Conservation (phyloP, 2,329 filamentous ascomycete genomes). For the Colletotrichum phormii region DNA sequence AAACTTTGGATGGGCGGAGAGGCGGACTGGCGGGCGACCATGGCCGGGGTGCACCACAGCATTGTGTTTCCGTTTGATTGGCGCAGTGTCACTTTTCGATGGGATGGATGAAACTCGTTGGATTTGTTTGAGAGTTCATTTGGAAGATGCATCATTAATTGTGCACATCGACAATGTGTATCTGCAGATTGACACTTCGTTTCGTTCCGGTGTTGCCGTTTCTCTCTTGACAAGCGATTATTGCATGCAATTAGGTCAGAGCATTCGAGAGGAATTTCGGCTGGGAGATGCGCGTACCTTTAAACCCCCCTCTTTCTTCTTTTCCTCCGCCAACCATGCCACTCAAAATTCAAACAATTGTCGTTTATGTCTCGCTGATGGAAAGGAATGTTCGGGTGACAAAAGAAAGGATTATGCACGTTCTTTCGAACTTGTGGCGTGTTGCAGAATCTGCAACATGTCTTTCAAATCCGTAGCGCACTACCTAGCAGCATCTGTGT, state of each 20-base stretch:
- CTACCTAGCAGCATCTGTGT: conserved; percentile 15
- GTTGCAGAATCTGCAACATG: conserved; percentile 36
- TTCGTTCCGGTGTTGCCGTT: background rate
- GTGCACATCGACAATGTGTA: background rate
- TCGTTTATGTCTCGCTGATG: conserved; percentile 5
- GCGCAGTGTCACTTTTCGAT: background rate
- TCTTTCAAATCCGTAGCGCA: conserved; percentile 22
- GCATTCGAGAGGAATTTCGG: conserved; percentile 7
- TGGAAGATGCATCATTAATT: background rate
- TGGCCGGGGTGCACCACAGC: background rate
- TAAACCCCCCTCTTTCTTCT: background rate
- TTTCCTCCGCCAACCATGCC: background rate
- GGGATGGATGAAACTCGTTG: conserved; percentile 18
- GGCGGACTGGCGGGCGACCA: background rate
- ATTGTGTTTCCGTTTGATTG: conserved; percentile 27
- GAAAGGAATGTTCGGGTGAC: background rate
- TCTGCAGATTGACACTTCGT: background rate
- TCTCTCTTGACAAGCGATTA: conserved; percentile 1
- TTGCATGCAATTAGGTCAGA: conserved; percentile 5
- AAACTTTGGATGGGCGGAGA: conserved; percentile 8
- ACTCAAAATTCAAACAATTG: background rate
- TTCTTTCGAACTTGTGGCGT: conserved; percentile 28
- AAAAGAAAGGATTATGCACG: conserved; percentile 24
- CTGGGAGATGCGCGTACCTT: background rate
- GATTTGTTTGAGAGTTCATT: background rate